Percentiles rank a stretch among this genome's conserved stretches.
Evolutionary conservation across 257 asterid genomes (phyloP).

Genomic region (Solanum chiquidenum): DNA sequence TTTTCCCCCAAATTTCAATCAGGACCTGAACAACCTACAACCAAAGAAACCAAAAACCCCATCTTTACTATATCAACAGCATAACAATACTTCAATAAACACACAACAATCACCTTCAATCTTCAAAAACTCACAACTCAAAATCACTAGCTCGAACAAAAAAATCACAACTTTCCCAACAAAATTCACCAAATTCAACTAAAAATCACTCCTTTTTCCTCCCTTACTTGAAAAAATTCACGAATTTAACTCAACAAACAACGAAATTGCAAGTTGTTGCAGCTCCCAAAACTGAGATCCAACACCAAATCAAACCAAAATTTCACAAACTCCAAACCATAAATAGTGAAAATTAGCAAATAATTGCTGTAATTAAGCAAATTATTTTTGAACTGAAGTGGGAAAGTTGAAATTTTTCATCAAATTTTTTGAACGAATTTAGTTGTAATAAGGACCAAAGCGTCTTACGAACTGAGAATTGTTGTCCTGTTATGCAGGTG

Average conservation of each 20-base stretch:
- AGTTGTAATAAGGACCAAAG: slow-evolving; percentile 10
- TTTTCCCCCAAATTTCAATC: slow-evolving; percentile 2
- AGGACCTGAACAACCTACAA: neutral
- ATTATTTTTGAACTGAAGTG: neutral
- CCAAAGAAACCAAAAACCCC: neutral
- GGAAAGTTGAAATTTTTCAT: neutral
- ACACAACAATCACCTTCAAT: neutral
- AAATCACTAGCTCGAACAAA: neutral
- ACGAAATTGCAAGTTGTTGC: neutral
- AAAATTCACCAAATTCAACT: neutral
- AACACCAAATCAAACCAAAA: neutral
- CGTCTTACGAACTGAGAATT: slow-evolving; percentile 16
- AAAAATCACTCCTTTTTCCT: neutral
- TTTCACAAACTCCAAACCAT: neutral
- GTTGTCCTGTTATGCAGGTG: slow-evolving; percentile 2
- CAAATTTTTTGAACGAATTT: neutral
- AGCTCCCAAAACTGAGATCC: neutral
- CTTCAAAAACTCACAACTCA: neutral
- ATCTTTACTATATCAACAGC: neutral
- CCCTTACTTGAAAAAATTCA: neutral
- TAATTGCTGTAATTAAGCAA: neutral
- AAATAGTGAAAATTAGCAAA: neutral
- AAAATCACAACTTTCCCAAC: neutral
- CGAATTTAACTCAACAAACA: neutral
- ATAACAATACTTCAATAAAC: neutral